Conservation (phyloP, 352 stramenopile genomes). For the Pythium myriotylum region DNA sequence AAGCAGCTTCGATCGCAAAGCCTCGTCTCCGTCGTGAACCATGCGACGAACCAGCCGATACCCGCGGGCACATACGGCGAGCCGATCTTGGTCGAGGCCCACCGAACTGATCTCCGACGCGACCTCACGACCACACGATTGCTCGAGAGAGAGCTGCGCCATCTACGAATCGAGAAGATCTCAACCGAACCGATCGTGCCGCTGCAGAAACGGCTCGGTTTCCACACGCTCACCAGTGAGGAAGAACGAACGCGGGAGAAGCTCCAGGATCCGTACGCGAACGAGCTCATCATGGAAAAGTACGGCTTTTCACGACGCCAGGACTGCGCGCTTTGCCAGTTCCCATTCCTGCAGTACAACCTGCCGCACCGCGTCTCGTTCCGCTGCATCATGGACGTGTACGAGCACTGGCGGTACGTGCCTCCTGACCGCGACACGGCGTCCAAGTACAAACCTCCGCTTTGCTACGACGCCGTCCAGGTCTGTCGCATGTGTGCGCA, state of each 20-base stretch:
- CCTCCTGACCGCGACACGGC: slow-evolving; percentile 44
- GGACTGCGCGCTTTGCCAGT: slow-evolving; percentile 67
- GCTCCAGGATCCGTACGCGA: slow-evolving; percentile 44
- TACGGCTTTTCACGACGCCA: slow-evolving; percentile 64
- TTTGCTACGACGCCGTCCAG: slow-evolving; percentile 74
- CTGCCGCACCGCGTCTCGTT: slow-evolving; percentile 74
- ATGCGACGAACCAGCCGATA: slow-evolving; percentile 16
- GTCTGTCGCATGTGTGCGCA: slow-evolving; percentile 78
- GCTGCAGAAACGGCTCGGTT: slow-evolving; percentile 29
- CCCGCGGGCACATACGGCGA: slow-evolving; percentile 37
- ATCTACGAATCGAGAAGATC: slow-evolving; percentile 49
- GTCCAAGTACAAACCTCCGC: slow-evolving; percentile 58
- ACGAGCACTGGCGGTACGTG: slow-evolving; percentile 57
- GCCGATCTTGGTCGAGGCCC: slow-evolving; percentile 41
- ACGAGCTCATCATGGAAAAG: slow-evolving; percentile 54
- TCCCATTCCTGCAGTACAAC: slow-evolving; percentile 56
- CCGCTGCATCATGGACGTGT: slow-evolving; percentile 78
- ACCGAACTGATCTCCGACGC: slow-evolving; percentile 46
- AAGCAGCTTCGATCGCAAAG: slow-evolving; percentile 8
- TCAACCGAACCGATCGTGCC: slow-evolving; percentile 23
- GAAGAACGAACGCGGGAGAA: slow-evolving; percentile 28
- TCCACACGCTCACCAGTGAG: slow-evolving; percentile 26
- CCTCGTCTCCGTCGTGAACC: slow-evolving; percentile 15
- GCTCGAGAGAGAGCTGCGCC: slow-evolving; percentile 53
- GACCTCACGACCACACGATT: slow-evolving; percentile 46